Evolutionary conservation across 2,329 filamentous ascomycete genomes (phyloP), one percentile per base, ranked within the genome.

Genomic region (Pseudonectria buxi): DNA sequence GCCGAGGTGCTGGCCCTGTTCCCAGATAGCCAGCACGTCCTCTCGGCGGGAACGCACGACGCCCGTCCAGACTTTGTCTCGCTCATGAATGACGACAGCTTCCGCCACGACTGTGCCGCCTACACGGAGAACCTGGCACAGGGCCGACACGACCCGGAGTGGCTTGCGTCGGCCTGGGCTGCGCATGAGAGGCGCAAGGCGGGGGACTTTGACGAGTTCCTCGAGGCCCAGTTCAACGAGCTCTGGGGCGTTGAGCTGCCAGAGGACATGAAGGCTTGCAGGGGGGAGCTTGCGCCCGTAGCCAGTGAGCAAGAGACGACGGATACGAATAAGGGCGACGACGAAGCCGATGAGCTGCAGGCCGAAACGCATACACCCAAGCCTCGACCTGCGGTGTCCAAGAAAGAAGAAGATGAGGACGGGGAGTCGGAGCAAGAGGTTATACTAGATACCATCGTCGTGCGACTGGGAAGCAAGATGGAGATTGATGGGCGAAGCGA

Each of bases 81-180:
- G 11, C 59, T 72, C 10, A 59, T 61, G 40, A 71, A 67, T 44
- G 67, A 67, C 47, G 59, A 69, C 44, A 62, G 61, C 43, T 71
- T 72, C 47, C 67, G 69, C 10, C 55, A 67, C 30, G 67, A 69
- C 47, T 63, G 66, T 33, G 60, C 64, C 1, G 58, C 58, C 4
- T 72, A 71, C 48, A 63, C 62, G 22, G 64, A 68, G 24, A 61
- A 71, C 42, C 54, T 78, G 13, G 43, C 51, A 5, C 54, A 59
- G 25, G 74, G 74, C 4, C 64, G 62, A 24, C 69, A 76, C 38
- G 71, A 76, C 43, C 61, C 64, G 2, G 61, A 64, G 11, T 78
- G 74, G 74, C 62, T 78, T 7, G 56, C 50, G 12, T 60, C 69
- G 36, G 74, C 74, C 1, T 75, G 68, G 61, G 51, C 52, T 4